Evolutionary conservation across 495 filamentous ascomycete species (phyloP).

Genomic region (Astrothelium macrocarpum): DNA sequence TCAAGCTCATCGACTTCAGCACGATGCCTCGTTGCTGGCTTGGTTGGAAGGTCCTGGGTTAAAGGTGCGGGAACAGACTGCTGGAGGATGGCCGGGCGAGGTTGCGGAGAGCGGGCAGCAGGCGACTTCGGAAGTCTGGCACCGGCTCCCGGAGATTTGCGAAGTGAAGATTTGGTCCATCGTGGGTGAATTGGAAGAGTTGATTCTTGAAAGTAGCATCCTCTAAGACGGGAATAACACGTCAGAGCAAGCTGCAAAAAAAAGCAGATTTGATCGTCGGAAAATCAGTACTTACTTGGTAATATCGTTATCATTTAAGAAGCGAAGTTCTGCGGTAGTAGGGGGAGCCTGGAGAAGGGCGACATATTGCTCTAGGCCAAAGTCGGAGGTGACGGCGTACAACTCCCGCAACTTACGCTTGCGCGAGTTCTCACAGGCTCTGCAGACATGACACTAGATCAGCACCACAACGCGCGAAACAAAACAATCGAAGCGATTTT

Average conservation of each 20-base stretch:
- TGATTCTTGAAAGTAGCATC: constrained; percentile 58
- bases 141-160: constrained; percentile 10
- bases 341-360: constrained; percentile 44
- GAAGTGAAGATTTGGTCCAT: constrained; percentile 10
- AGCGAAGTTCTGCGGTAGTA: constrained; percentile 45
- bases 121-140: background rate
- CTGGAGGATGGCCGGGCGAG: background rate
- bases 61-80: background rate
- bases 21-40: background rate
- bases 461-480: constrained; percentile 25
- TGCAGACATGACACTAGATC: constrained; percentile 29
- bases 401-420: constrained; percentile 79
- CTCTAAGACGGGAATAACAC: constrained; percentile 38
- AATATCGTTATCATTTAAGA: constrained; percentile 67
- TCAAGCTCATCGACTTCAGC: background rate
- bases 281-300: constrained; percentile 51
- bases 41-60: background rate
- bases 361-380: constrained; percentile 34
- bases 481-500: constrained; percentile 30
- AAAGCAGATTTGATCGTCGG: constrained; percentile 17
- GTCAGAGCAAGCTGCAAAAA: constrained; percentile 8
- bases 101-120: background rate
- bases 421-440: constrained; percentile 64
- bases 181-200: constrained; percentile 48
- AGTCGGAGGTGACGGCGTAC: constrained; percentile 49